Conservation (phyloP, 129 eudicot species). For the Flaveria robusta region DNA sequence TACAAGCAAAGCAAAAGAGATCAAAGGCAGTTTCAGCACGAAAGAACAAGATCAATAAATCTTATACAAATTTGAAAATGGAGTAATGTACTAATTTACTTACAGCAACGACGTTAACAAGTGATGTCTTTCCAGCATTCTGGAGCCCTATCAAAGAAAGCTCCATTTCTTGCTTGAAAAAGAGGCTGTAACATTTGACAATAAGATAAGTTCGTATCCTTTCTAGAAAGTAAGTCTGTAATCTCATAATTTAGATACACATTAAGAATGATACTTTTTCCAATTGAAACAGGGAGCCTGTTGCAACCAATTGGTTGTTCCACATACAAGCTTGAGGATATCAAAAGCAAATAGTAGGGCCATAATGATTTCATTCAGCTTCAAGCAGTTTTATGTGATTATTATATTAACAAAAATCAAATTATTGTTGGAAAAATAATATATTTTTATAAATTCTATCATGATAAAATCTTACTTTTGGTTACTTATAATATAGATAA, state of each 20-base stretch:
- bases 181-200: constrained; percentile 66
- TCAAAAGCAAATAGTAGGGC: too few relatives aligned
- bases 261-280: too few relatives aligned
- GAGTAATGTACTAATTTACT: constrained; percentile 55
- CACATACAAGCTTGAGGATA: too few relatives aligned
- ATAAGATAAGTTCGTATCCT: constrained; percentile 6
- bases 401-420: neutral
- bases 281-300: too few relatives aligned
- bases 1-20: constrained; percentile 30
- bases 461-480: neutral
- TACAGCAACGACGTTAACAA: constrained; percentile 95
- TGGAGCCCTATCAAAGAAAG: constrained; percentile 98
- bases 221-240: neutral
- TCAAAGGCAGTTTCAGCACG: constrained; percentile 14
- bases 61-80: constrained; percentile 1
- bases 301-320: too few relatives aligned
- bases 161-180: constrained; percentile 99
- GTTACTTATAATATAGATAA: neutral
- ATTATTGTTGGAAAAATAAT: neutral
- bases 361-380: too few relatives aligned
- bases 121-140: constrained; percentile 98
- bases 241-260: too few relatives aligned
- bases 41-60: neutral
- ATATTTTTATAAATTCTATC: neutral
- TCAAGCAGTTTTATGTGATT: too few relatives aligned